Conservation (phyloP, 108 stramenopile species). For the Cyclotella cryptica region DNA sequence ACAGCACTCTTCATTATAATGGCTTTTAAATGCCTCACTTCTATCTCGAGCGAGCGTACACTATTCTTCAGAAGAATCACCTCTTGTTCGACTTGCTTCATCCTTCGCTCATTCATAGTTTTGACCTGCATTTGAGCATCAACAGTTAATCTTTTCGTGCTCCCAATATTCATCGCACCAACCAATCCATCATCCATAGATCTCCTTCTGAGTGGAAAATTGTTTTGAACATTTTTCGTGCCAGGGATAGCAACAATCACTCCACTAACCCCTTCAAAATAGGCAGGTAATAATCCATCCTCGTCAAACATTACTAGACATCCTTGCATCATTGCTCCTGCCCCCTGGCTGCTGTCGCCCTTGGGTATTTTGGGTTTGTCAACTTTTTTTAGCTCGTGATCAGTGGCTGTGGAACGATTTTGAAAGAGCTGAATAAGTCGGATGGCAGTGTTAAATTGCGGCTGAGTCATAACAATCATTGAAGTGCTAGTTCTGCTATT, state of each 20-base stretch:
- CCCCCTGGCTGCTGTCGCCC: background rate
- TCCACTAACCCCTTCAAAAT: conserved; percentile 45
- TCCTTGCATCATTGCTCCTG: background rate
- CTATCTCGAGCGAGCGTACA: background rate
- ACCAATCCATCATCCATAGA: background rate
- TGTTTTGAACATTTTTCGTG: background rate
- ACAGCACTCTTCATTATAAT: background rate
- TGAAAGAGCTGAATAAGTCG: conserved; percentile 48
- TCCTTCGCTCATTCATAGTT: background rate
- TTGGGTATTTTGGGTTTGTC: background rate
- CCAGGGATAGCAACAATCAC: conserved; percentile 25
- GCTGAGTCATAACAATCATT: conserved; percentile 26
- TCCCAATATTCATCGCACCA: background rate
- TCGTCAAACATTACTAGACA: background rate
- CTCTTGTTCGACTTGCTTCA: conserved; percentile 27
- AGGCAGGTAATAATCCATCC: conserved; percentile 37
- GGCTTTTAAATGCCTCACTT: background rate
- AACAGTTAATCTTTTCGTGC: background rate
- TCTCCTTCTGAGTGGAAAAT: background rate
- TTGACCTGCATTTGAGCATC: background rate
- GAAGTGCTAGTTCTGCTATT: conserved; percentile 7
- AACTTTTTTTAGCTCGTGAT: conserved; percentile 23
- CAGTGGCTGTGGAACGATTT: conserved; percentile 26
- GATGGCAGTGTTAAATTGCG: conserved; percentile 36
- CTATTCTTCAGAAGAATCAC: conserved; percentile 9